phyloP scores from a whole-genome alignment of 352 stramenopile genomes.

The Globisporangium nunn region DNA sequence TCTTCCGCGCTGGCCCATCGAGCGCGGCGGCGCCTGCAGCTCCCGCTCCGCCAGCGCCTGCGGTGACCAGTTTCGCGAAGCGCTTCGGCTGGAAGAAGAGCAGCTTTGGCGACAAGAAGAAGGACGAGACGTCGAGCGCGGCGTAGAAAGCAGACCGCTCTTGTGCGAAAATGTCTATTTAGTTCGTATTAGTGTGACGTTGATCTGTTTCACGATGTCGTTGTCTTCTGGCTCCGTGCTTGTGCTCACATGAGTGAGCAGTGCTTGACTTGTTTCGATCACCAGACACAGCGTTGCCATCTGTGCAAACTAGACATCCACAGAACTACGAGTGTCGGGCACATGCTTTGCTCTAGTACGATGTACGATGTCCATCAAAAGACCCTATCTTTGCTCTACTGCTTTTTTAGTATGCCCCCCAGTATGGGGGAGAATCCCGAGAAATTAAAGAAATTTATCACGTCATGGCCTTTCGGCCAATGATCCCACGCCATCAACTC shows the following conservation, averaged over 20 bases:
- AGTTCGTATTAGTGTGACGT: background rate
- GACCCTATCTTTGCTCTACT: too few species aligned
- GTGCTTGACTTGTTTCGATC: too few species aligned
- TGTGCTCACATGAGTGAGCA: too few species aligned
- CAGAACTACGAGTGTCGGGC: too few species aligned
- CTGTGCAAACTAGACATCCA: too few species aligned
- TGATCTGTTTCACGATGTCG: background rate
- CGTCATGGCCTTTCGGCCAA: conserved; percentile 70
- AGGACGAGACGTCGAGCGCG: background rate
- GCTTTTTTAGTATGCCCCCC: conserved; percentile 15
- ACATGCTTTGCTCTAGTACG: too few species aligned
- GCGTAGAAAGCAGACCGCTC: background rate
- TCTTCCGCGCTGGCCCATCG: conserved; percentile 6
- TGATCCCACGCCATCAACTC: background rate
- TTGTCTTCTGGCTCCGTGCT: background rate
- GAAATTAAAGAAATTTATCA: conserved; percentile 89
- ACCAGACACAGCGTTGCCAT: too few species aligned
- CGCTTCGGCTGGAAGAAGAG: conserved; percentile 18
- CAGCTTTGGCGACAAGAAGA: background rate
- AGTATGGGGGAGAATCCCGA: conserved; percentile 48
- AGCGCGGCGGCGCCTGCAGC: conserved; percentile 3
- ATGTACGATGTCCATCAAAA: too few species aligned
- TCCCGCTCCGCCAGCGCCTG: background rate
- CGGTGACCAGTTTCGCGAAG: conserved; percentile 11
- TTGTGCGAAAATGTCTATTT: background rate